Evolutionary conservation across 306 rosid genomes (phyloP), one percentile per base, ranked within the genome.

Genomic region (Hippophae tibetana): DNA sequence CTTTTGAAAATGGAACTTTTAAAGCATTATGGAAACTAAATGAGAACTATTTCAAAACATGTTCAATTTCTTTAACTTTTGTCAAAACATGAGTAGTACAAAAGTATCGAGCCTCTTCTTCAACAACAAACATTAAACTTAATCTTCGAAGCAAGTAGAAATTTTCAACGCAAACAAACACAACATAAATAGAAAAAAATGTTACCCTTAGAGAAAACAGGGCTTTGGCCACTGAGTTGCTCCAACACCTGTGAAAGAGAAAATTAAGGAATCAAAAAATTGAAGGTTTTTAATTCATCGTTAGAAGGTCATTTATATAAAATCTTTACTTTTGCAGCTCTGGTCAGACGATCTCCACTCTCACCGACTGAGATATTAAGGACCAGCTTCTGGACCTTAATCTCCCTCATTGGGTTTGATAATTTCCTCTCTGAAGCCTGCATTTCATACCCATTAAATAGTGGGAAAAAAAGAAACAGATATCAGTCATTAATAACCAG

Each of bases 291-390:
- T 50, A 40, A 25, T 13, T 26, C 26, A 46, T 5, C 5, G 7
- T 5, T 2, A 9, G 9, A 8, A 26, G 13, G 42, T 4, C 5
- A 31, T 31, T 31, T 31, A 62, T 1, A n/a, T 41, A 9, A 44
- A 14, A 60, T 13, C 54, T 18, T 18, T 41, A 75, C 94, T 89
- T 83, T 86, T 1, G 95, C 82, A 1, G 95, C 90, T 75, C 95
- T 83, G 72, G 90, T 86, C 64, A 86, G 87, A 56, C 87, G 77
- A 76, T 83, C 95, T 18, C 95, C 90, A 52, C 90, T 83, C 76
- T 83, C 95, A 56, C 95, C 90, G 2, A 86, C 90, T 7, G 95
- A 86, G 65, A 84, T 83, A 80, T 86, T 86, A 54, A 86, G 90
- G 54, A 86, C 90, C 5, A 84, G 88, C 57, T 86, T 86, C 78